Evolutionary conservation across 345 rosid genomes (phyloP).

Genomic region (Rhodomyrtus tomentosa): DNA sequence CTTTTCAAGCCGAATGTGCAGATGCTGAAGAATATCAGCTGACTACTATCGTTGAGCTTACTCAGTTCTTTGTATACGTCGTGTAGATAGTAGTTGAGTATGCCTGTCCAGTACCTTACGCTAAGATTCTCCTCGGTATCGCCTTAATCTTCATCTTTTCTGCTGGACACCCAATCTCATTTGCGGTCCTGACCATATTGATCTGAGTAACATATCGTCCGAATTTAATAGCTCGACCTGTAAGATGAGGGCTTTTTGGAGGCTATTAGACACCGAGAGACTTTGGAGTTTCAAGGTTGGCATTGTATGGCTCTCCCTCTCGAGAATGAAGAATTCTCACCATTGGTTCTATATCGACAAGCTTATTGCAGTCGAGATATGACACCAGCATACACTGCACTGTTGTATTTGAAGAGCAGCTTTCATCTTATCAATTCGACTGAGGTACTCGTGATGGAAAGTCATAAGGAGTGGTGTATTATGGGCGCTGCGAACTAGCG

Average conservation of each 20-base stretch:
- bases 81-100: conserved; percentile 5
- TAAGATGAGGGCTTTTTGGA: neutral
- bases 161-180: neutral
- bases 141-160: conserved; percentile 1
- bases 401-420: neutral
- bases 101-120: neutral
- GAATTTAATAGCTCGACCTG: neutral
- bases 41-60: neutral
- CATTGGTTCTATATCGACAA: neutral
- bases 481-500: neutral
- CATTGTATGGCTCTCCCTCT: neutral
- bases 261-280: neutral
- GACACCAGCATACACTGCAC: neutral
- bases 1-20: neutral
- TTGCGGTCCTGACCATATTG: neutral
- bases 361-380: neutral
- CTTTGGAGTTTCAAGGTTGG: neutral
- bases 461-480: neutral
- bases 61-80: neutral
- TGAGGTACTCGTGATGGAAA: neutral
- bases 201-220: neutral
- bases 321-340: neutral
- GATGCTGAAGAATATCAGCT: neutral
- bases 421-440: neutral
- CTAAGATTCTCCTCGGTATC: neutral